Percentiles rank a stretch among this genome's conserved stretches.
Evolutionary conservation across 257 asterid species (phyloP).

Genomic region (Capsicum baccatum): DNA sequence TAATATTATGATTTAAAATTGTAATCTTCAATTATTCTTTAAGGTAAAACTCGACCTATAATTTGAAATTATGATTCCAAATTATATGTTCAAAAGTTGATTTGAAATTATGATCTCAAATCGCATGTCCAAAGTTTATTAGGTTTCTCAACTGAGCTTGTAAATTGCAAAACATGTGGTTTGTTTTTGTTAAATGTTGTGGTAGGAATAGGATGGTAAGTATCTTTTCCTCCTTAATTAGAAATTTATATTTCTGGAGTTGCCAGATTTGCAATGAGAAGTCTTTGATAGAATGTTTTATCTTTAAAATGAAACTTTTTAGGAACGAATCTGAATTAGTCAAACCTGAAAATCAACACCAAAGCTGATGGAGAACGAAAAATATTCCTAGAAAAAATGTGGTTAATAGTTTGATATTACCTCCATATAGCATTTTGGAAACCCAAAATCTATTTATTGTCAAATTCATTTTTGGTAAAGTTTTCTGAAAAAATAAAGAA

Average conservation of each 20-base stretch:
- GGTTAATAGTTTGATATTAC: no score
- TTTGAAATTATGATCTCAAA: no score
- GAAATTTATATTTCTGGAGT: neutral
- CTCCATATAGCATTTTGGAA: neutral
- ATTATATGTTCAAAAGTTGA: no score
- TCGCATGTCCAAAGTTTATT: no score
- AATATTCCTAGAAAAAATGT: no score
- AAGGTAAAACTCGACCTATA: no score
- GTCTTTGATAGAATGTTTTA: neutral
- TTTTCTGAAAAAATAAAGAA: neutral
- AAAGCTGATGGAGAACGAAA: neutral
- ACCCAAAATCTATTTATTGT: neutral
- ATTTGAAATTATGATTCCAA: no score
- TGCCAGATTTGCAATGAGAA: neutral
- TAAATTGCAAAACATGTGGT: neutral
- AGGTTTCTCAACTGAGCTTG: no score
- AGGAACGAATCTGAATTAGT: neutral
- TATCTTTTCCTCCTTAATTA: neutral
- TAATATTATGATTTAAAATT: no score
- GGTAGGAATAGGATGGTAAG: neutral
- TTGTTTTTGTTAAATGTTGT: neutral
- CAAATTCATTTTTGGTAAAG: neutral
- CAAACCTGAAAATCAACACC: neutral
- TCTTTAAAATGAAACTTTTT: neutral
- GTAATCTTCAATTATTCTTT: no score